Conservation (phyloP, 2,329 filamentous ascomycete genomes). For the Mycosphaerelloides madeirae region DNA sequence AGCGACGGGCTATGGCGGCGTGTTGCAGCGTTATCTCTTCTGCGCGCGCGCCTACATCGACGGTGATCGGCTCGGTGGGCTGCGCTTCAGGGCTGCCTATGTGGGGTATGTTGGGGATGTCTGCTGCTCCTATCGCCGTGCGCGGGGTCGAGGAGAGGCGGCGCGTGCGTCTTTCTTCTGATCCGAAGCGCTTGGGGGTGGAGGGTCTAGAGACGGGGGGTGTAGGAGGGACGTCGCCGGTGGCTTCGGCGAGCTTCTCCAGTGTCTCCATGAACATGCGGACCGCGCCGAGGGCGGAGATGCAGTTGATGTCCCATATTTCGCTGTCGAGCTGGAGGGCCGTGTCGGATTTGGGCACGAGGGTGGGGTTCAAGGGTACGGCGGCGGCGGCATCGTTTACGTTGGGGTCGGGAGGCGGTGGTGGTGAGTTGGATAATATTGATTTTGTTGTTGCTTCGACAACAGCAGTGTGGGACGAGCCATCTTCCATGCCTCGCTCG, state of each 20-base stretch:
- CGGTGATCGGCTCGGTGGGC: slow-evolving; percentile 43
- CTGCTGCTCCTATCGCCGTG: slow-evolving; percentile 37
- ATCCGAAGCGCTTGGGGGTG: slow-evolving; percentile 46
- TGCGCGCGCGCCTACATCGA: slow-evolving; percentile 56
- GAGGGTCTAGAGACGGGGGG: slow-evolving; percentile 61
- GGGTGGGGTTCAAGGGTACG: slow-evolving; percentile 12
- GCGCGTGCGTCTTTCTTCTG: slow-evolving; percentile 28
- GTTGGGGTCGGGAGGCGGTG: slow-evolving; percentile 26
- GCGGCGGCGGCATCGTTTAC: slow-evolving; percentile 21
- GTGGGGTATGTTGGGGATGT: slow-evolving; percentile 9
- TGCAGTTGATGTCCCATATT: slow-evolving; percentile 64
- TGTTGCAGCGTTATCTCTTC: slow-evolving; percentile 74
- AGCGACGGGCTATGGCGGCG: slow-evolving; percentile 81
- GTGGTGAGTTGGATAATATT: slow-evolving; percentile 12
- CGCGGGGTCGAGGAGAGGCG: slow-evolving; percentile 35
- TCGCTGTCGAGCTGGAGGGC: slow-evolving; percentile 30
- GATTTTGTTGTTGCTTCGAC: slow-evolving; percentile 4
- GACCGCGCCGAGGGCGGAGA: slow-evolving; percentile 69
- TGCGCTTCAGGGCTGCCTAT: slow-evolving; percentile 46
- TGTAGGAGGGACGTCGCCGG: slow-evolving; percentile 76
- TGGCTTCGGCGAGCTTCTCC: slow-evolving; percentile 61
- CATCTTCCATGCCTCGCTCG: slow-evolving; percentile 24
- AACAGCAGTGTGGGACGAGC: slow-evolving; percentile 11
- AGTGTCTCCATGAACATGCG: slow-evolving; percentile 64
- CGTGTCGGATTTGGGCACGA: slow-evolving; percentile 23